These are phyloP conservation scores for Phoma sp. DNA, from an alignment of 2,329 filamentous ascomycete genomes.

Conservation along the genomic window DNA sequence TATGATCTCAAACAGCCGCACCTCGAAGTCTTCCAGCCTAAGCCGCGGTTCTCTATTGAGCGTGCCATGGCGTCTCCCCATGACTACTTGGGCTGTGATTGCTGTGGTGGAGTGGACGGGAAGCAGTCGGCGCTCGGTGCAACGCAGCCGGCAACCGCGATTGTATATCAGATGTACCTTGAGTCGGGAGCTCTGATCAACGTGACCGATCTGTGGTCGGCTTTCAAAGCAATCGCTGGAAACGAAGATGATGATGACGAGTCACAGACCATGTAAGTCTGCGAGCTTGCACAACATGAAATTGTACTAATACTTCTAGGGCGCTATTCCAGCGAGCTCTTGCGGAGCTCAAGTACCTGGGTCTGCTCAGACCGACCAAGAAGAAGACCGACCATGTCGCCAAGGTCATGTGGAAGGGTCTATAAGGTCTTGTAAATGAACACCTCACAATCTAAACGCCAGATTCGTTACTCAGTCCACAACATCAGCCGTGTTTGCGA, in stretches of 20 bases:
- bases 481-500: conserved; percentile 32
- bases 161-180: conserved; percentile 80
- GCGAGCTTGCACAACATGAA: neutral
- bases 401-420: conserved; percentile 82
- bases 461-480: neutral
- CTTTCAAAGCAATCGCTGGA: conserved; percentile 72
- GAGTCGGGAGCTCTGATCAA: conserved; percentile 81
- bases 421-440: conserved; percentile 51
- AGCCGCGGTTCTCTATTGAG: conserved; percentile 74
- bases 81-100: conserved; percentile 78
- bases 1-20: conserved; percentile 76
- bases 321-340: conserved; percentile 85
- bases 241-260: conserved; percentile 56
- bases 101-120: conserved; percentile 61
- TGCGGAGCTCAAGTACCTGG: conserved; percentile 84
- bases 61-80: conserved; percentile 75
- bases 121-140: conserved; percentile 58
- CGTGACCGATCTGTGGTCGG: conserved; percentile 79
- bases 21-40: conserved; percentile 76
- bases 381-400: conserved; percentile 93
- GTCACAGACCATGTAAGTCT: conserved; percentile 56
- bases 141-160: conserved; percentile 73
- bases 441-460: conserved; percentile 5
- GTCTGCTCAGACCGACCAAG: conserved; percentile 86
- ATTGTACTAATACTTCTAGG: conserved; percentile 36